Percentiles rank a stretch among this genome's conserved stretches.
phyloP scores from a whole-genome alignment of 2,329 filamentous ascomycete genomes.

The Pyricularia pennisetigena region DNA sequence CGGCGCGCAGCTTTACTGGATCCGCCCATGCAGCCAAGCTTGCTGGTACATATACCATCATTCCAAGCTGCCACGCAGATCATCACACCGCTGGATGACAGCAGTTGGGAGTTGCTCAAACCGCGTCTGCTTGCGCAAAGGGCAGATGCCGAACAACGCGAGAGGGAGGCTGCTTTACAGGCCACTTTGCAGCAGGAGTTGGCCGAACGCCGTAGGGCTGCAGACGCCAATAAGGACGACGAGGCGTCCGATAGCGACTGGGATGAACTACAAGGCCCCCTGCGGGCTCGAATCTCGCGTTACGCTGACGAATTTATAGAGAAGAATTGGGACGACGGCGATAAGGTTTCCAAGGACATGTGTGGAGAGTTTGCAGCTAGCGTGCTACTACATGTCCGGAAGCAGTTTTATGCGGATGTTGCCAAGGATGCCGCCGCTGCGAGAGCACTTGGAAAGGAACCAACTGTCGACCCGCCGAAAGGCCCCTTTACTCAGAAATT shows the following conservation, averaged over 20 bases:
- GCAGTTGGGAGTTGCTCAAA: constrained; percentile 59
- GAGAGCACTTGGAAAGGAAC: constrained; percentile 32
- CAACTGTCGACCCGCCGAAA: constrained; percentile 35
- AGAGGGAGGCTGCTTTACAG: constrained; percentile 27
- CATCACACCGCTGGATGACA: constrained; percentile 55
- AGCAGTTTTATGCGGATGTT: constrained; percentile 54
- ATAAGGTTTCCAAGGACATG: constrained; percentile 52
- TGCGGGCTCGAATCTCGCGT: constrained; percentile 53
- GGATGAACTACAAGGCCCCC: constrained; percentile 59
- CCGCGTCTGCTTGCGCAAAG: constrained; percentile 58
- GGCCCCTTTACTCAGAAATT: constrained; percentile 51
- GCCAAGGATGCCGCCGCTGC: constrained; percentile 40
- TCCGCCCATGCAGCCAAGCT: constrained; percentile 51
- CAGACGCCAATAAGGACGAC: constrained; percentile 34
- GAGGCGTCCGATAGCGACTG: constrained; percentile 58
- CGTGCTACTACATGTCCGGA: constrained; percentile 57
- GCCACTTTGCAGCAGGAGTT: constrained; percentile 8
- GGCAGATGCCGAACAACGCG: constrained; percentile 50
- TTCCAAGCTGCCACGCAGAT: constrained; percentile 68
- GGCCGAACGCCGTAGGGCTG: constrained; percentile 11
- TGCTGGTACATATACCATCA: constrained; percentile 60
- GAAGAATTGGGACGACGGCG: constrained; percentile 54
- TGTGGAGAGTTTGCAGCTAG: constrained; percentile 62
- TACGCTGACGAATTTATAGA: constrained; percentile 64
- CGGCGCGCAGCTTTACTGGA: constrained; percentile 54